phyloP scores from a whole-genome alignment of 345 rosid genomes.

The Gossypium turneri region DNA sequence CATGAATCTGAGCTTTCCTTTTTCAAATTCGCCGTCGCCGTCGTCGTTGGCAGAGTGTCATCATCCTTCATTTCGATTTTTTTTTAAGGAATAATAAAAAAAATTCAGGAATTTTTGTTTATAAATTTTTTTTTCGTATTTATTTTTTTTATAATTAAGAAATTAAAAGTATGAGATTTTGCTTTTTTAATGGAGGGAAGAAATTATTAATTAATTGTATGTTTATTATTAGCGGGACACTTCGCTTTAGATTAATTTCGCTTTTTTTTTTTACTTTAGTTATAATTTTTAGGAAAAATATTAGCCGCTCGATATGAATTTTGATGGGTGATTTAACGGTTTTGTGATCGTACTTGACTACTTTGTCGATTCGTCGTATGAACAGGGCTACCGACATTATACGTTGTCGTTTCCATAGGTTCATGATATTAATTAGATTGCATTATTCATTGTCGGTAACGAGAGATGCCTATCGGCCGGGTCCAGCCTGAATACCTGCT shows the following conservation, averaged over 20 bases:
- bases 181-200: no score
- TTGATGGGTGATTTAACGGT: not conserved
- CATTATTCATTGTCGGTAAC: no score
- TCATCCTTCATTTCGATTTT: conserved; percentile 57
- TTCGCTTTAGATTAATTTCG: no score
- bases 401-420: not conserved
- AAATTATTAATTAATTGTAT: no score
- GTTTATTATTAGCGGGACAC: no score
- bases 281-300: not conserved
- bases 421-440: no score
- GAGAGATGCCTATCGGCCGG: no score
- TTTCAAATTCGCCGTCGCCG: conserved; percentile 32
- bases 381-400: not conserved
- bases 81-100: not conserved
- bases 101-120: not conserved
- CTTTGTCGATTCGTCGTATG: not conserved
- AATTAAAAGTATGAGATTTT: no score
- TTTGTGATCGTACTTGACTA: not conserved
- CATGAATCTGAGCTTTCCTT: conserved; percentile 46
- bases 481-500: rapidly evolving
- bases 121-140: not conserved
- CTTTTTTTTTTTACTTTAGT: no score
- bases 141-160: not conserved
- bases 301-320: not conserved
- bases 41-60: conserved; percentile 43